A percentile compares a stretch with the other conserved stretches of the same genome.
phyloP scores from a whole-genome alignment of 1,139 yeast species.

The Suhomyces kunorum region DNA sequence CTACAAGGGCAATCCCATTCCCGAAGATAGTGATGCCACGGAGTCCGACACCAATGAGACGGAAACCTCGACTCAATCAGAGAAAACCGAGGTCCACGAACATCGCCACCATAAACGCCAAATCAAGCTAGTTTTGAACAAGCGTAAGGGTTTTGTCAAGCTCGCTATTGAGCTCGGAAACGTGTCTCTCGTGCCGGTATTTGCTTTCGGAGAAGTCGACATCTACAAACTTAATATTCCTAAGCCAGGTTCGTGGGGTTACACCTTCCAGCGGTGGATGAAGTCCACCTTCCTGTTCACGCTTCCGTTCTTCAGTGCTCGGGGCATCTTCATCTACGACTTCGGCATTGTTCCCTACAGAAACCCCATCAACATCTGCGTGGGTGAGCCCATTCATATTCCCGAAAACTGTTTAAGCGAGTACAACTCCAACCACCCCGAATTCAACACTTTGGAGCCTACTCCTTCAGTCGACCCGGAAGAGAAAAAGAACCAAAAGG shows the following conservation, averaged over 20 bases:
- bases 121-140: conserved; percentile 61
- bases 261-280: conserved; percentile 65
- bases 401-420: conserved; percentile 47
- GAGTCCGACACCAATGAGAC: conserved; percentile 3
- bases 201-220: conserved; percentile 92
- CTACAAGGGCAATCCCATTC: conserved; percentile 31
- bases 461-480: conserved; percentile 9
- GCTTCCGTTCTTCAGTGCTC: conserved; percentile 85
- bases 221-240: conserved; percentile 67
- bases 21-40: conserved; percentile 3
- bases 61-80: too few species aligned
- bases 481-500: neutral
- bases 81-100: neutral
- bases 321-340: conserved; percentile 91
- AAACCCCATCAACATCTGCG: conserved; percentile 74
- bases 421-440: conserved; percentile 34
- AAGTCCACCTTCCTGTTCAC: conserved; percentile 79
- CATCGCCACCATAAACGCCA: conserved; percentile 19
- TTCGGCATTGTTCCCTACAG: conserved; percentile 89
- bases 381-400: conserved; percentile 79
- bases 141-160: conserved; percentile 86
- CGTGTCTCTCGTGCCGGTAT: conserved; percentile 78
- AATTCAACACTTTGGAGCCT: conserved; percentile 18
- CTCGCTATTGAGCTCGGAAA: conserved; percentile 81
- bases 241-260: conserved; percentile 51